Conservation (phyloP, 2,329 filamentous ascomycete species). For the Ophiocordyceps camponoti-floridani region DNA sequence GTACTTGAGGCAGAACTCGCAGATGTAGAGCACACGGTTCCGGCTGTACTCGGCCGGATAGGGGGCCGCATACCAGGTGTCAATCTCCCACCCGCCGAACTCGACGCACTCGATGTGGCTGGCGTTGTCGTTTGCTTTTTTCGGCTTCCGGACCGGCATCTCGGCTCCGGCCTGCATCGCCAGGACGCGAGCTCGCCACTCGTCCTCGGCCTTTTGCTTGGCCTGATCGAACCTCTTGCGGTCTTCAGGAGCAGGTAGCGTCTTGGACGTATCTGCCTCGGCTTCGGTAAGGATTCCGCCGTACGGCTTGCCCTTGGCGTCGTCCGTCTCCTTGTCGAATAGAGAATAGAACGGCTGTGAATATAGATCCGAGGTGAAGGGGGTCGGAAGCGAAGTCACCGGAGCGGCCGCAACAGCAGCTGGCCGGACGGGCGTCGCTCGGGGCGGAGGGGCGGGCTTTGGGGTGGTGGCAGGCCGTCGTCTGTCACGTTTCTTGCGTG, state of each 20-base stretch:
- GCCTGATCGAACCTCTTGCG: slow-evolving; percentile 78
- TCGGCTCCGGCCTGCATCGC: slow-evolving; percentile 46
- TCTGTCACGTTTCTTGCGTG: slow-evolving; percentile 15
- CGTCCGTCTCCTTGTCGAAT: slow-evolving; percentile 74
- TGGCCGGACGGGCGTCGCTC: slow-evolving; percentile 6
- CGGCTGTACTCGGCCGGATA: slow-evolving; percentile 97
- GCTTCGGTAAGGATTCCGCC: slow-evolving; percentile 79
- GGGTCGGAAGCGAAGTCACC: slow-evolving; percentile 26
- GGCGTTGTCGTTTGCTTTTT: slow-evolving; percentile 67
- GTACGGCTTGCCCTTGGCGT: slow-evolving; percentile 83
- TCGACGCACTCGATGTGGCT: slow-evolving; percentile 99
- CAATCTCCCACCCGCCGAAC: slow-evolving; percentile 93
- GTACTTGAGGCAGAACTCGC: slow-evolving; percentile 97
- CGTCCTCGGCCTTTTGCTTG: slow-evolving; percentile 77
- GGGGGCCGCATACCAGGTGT: slow-evolving; percentile 96
- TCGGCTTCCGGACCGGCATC: slow-evolving; percentile 42
- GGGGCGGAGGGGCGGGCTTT: slow-evolving; percentile 9
- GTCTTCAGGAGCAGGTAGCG: slow-evolving; percentile 64
- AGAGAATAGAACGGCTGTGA: slow-evolving; percentile 75
- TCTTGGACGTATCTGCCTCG: slow-evolving; percentile 83
- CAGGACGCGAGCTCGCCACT: slow-evolving; percentile 56
- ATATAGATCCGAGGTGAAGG: slow-evolving; percentile 41
- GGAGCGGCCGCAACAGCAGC: slow-evolving; percentile 2
- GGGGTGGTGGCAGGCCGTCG: slow-evolving; percentile 7
- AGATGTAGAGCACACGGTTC: slow-evolving; percentile 94